These are phyloP conservation scores for Penicillium thymicola DNA, from an alignment of 2,329 filamentous ascomycete genomes.

Conservation along the genomic window DNA sequence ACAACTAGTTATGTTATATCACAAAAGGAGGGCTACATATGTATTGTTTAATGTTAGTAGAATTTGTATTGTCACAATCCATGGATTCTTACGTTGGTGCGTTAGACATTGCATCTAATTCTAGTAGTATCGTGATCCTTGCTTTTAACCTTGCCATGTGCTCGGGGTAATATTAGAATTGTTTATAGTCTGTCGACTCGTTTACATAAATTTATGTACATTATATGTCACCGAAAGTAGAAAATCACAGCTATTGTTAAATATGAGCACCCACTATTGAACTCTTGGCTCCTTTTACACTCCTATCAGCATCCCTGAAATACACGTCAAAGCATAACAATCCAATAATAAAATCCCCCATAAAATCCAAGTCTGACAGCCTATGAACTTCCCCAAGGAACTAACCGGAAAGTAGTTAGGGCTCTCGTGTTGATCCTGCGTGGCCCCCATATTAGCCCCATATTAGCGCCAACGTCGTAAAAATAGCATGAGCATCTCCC, in stretches of 20 bases:
- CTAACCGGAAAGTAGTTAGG: constrained; percentile 4
- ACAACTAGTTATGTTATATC: no score
- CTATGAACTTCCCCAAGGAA: neutral
- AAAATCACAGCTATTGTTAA: neutral
- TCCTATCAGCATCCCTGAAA: neutral
- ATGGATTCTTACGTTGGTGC: neutral
- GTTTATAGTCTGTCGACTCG: no score
- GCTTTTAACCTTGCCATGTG: neutral
- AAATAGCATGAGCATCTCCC: constrained; percentile 2
- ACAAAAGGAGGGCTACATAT: no score
- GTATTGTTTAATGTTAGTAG: no score
- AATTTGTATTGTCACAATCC: no score
- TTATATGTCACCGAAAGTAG: neutral
- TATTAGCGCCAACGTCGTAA: neutral
- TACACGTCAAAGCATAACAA: neutral
- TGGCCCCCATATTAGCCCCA: constrained; percentile 7
- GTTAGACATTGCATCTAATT: neutral
- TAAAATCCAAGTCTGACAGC: neutral
- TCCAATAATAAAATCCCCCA: neutral
- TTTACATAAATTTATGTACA: neutral
- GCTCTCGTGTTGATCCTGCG: constrained; percentile 3
- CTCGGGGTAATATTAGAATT: no score
- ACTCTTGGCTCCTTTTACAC: neutral
- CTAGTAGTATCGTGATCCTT: neutral
- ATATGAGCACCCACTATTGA: neutral